Evolutionary conservation across 164 flowering plant species (phyloP).

Genomic region (Macadamia tetraphylla): DNA sequence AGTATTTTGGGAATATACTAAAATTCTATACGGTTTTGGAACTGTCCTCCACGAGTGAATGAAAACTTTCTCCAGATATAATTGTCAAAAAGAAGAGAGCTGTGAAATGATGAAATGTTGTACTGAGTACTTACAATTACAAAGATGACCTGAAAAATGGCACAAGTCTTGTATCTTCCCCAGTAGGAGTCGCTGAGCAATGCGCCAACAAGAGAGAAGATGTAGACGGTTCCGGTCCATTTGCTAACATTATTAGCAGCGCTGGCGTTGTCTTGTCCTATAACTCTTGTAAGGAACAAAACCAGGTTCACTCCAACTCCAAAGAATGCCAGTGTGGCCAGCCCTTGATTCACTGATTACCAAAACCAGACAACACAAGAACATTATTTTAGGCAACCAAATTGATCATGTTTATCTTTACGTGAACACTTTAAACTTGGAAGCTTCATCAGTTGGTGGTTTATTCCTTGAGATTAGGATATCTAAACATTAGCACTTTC

Average conservation of each 20-base stretch:
- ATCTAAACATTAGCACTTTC: no score
- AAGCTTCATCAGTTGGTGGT: no score
- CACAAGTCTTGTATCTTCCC: slow-evolving; percentile 94
- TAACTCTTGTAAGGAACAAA: slow-evolving; percentile 77
- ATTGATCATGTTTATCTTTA: no score
- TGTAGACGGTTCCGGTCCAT: slow-evolving; percentile 96
- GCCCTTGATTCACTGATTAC: slow-evolving; percentile 79
- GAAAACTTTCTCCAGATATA: neutral
- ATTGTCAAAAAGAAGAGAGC: neutral
- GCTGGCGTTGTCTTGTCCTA: slow-evolving; percentile 70
- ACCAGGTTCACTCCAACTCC: slow-evolving; percentile 96
- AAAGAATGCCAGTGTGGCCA: slow-evolving; percentile 89
- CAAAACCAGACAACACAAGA: slow-evolving; percentile 3
- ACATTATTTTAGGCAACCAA: neutral
- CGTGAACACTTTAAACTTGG: no score
- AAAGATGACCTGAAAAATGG: slow-evolving; percentile 75
- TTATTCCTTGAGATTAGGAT: no score
- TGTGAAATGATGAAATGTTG: neutral
- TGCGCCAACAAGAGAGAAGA: slow-evolving; percentile 91
- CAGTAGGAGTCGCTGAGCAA: slow-evolving; percentile 95
- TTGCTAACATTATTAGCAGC: slow-evolving; percentile 94
- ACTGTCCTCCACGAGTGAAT: no score
- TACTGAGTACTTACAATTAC: slow-evolving; percentile 49
- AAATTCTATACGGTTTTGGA: no score
- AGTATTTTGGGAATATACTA: no score